phyloP scores from a whole-genome alignment of 1,284 basidiomycete species.

The Boletus smithii region DNA sequence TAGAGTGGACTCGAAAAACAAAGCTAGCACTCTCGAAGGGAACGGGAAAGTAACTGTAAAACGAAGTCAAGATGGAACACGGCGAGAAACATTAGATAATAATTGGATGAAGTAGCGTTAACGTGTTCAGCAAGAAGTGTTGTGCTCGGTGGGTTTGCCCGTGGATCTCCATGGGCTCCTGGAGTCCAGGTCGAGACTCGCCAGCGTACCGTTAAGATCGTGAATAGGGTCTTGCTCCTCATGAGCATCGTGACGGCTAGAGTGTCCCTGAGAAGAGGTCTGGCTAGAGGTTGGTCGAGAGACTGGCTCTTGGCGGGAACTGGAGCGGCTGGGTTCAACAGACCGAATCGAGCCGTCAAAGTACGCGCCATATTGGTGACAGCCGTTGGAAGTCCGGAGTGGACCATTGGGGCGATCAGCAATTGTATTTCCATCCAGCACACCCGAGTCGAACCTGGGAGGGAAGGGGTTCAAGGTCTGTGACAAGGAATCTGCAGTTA shows the following conservation, averaged over 20 bases:
- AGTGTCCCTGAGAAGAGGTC: conserved; percentile 27
- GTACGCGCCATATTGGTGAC: conserved; percentile 44
- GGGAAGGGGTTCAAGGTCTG: conserved; percentile 44
- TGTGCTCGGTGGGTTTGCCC: conserved; percentile 20
- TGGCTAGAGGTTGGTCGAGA: conserved; percentile 51
- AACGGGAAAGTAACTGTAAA: conserved; percentile 20
- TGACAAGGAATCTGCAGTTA: conserved; percentile 35
- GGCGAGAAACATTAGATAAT: conserved; percentile 18
- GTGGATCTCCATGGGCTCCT: conserved; percentile 27
- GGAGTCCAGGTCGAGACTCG: conserved; percentile 62
- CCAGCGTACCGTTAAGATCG: conserved; percentile 73
- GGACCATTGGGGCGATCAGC: conserved; percentile 42
- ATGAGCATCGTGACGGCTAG: conserved; percentile 22
- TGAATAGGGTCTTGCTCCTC: conserved; percentile 54
- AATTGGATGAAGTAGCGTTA: conserved; percentile 12
- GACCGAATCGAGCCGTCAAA: conserved; percentile 36
- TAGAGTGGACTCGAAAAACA: conserved; percentile 19
- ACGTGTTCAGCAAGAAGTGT: conserved; percentile 20
- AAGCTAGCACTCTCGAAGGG: conserved; percentile 19
- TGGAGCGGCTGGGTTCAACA: conserved; percentile 37
- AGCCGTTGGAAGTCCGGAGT: conserved; percentile 41
- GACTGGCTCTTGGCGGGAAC: conserved; percentile 47
- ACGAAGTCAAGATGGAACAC: conserved; percentile 22
- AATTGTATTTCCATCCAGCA: conserved; percentile 18
- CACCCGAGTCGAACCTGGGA: conserved; percentile 20